phyloP scores from a whole-genome alignment of 768 basidiomycete genomes.

The Fibroporia radiculosa region DNA sequence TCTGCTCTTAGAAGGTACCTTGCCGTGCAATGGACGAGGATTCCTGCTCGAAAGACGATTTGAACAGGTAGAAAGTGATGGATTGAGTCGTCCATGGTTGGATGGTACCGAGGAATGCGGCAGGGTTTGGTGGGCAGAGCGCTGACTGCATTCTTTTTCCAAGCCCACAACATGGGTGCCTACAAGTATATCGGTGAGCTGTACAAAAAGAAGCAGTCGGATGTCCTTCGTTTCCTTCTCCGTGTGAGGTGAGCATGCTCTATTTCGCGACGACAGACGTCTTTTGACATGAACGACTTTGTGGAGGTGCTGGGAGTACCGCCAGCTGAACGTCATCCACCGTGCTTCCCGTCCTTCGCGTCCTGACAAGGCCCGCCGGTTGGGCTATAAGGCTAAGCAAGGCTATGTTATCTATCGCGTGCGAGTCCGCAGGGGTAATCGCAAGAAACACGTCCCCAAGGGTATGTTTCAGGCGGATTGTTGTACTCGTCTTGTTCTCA shows the following conservation, averaged over 20 bases:
- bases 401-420: conserved; percentile 98
- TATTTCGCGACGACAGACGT: background rate
- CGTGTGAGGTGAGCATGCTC: conserved; percentile 70
- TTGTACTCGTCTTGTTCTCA: background rate
- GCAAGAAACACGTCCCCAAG: conserved; percentile 98
- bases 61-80: conserved; percentile 18
- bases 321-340: conserved; percentile 97
- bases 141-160: conserved; percentile 16
- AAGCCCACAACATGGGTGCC: conserved; percentile 71
- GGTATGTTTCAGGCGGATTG: conserved; percentile 40
- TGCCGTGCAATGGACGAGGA: background rate
- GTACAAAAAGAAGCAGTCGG: conserved; percentile 98
- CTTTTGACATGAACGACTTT: background rate
- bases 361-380: conserved; percentile 96
- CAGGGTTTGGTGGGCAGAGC: conserved; percentile 4
- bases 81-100: conserved; percentile 19
- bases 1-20: background rate
- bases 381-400: conserved; percentile 99
- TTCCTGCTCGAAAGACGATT: conserved; percentile 4
- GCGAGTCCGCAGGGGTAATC: conserved; percentile 95
- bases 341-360: conserved; percentile 96
- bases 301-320: conserved; percentile 92
- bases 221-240: conserved; percentile 95
- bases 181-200: conserved; percentile 97
- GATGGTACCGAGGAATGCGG: conserved; percentile 14